Evolutionary conservation across 192 early-diverging fungal species (phyloP).

Genomic region (Lunasporangiospora selenospora): DNA sequence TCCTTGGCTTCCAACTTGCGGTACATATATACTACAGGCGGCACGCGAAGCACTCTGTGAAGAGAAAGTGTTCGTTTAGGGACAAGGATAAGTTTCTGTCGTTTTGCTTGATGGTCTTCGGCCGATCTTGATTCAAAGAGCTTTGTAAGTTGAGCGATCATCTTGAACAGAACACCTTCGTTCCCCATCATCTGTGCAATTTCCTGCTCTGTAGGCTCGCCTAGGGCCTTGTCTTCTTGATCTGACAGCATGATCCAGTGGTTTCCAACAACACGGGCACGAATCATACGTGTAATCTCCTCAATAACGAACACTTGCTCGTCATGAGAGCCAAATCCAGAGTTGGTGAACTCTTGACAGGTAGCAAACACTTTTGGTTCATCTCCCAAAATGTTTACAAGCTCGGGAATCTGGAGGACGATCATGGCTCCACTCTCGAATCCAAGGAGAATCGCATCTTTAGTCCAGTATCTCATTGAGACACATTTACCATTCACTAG

Average conservation of each 20-base stretch:
- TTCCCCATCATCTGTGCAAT: conserved; percentile 47
- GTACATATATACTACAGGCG: conserved; percentile 57
- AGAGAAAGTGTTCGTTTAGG: conserved; percentile 32
- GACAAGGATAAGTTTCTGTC: conserved; percentile 47
- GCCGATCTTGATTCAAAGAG: conserved; percentile 16
- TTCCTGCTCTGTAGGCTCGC: conserved; percentile 36
- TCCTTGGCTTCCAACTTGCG: conserved; percentile 59
- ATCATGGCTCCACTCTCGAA: conserved; percentile 60
- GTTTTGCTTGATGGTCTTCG: conserved; percentile 12
- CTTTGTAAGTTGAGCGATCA: conserved; percentile 25
- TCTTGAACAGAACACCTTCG: conserved; percentile 34
- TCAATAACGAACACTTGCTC: conserved; percentile 52
- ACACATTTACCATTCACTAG: conserved; percentile 53
- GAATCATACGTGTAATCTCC: conserved; percentile 47
- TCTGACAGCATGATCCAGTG: conserved; percentile 44
- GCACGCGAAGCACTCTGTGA: conserved; percentile 49
- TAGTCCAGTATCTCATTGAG: conserved; percentile 63
- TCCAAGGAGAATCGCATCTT: conserved; percentile 52
- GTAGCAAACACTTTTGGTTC: conserved; percentile 51
- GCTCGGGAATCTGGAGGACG: conserved; percentile 51
- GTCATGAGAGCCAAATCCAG: conserved; percentile 27
- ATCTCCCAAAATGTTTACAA: conserved; percentile 53
- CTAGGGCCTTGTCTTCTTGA: conserved; percentile 32
- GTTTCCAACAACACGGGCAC: conserved; percentile 48
- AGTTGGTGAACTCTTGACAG: conserved; percentile 47